These are phyloP conservation scores for Apiospora marii DNA, from an alignment of 2,329 filamentous ascomycete genomes.

Conservation along the genomic window DNA sequence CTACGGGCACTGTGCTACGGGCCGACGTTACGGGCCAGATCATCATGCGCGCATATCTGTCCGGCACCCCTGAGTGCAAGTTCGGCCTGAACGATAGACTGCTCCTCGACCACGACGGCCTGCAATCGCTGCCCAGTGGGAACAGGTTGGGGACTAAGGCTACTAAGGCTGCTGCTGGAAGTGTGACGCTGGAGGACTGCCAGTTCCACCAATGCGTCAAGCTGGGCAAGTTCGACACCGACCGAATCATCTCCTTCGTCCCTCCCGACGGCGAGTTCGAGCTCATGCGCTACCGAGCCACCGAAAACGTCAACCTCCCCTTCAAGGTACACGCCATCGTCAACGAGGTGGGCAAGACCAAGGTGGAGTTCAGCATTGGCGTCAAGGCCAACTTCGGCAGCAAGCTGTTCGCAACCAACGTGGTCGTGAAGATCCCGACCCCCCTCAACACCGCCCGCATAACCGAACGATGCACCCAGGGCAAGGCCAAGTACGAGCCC, in stretches of 20 bases:
- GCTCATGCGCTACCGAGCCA: constrained; percentile 97
- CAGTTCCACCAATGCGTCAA: constrained; percentile 99
- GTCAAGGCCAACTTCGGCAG: constrained; percentile 96
- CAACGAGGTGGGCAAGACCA: constrained; percentile 94
- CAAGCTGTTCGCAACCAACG: constrained; percentile 97
- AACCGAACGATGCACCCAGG: constrained; percentile 90
- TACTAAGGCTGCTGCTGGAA: constrained; percentile 93
- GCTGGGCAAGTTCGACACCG: constrained; percentile 93
- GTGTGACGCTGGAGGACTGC: constrained; percentile 95
- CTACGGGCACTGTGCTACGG: constrained; percentile 90
- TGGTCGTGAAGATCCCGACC: constrained; percentile 91
- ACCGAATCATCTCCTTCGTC: constrained; percentile 96
- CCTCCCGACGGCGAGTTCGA: constrained; percentile 98
- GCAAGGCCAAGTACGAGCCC: constrained; percentile 98
- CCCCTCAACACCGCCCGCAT: constrained; percentile 96
- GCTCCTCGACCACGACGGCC: constrained; percentile 80
- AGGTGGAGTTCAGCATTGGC: constrained; percentile 98
- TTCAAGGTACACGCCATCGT: constrained; percentile 99
- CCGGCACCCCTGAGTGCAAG: constrained; percentile 97
- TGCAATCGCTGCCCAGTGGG: constrained; percentile 72
- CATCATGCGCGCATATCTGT: constrained; percentile 97
- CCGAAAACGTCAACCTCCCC: constrained; percentile 96
- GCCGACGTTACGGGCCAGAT: constrained; percentile 98
- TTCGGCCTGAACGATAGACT: constrained; percentile 97
- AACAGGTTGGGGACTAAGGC: constrained; percentile 85